Conservation (phyloP, 345 rosid species). For the Lenwebbia sp. region DNA sequence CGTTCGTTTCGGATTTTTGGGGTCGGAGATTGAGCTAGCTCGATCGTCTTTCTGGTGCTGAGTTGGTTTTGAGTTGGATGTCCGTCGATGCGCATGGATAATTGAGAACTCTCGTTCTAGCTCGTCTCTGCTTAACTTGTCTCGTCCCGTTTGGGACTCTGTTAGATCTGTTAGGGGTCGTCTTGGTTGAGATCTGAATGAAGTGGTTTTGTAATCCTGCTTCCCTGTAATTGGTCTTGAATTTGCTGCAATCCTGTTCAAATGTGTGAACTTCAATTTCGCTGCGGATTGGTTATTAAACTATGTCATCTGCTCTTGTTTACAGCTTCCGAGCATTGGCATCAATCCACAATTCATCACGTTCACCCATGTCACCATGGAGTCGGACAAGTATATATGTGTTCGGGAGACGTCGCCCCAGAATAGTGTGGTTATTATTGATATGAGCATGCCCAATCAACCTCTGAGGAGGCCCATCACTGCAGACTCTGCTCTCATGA, state of each 20-base stretch:
- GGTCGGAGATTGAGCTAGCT: neutral
- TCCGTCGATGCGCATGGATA: neutral
- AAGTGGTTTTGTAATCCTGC: neutral
- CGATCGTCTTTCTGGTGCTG: neutral
- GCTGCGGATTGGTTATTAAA: neutral
- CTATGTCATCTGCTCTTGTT: neutral
- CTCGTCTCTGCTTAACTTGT: neutral
- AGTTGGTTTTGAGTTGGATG: neutral
- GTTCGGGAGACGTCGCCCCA: conserved; percentile 86
- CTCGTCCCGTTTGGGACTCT: neutral
- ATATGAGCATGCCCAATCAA: conserved; percentile 80
- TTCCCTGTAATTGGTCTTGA: too few species aligned
- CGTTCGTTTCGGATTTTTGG: neutral
- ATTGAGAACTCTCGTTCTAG: neutral
- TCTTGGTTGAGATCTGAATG: neutral
- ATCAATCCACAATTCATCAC: conserved; percentile 71
- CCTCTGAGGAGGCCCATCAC: conserved; percentile 79
- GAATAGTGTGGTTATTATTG: conserved; percentile 70
- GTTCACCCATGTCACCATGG: conserved; percentile 79
- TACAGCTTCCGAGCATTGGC: conserved; percentile 68
- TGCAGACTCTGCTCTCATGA: conserved; percentile 79
- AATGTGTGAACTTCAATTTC: neutral
- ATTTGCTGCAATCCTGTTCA: neutral
- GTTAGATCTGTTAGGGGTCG: neutral
- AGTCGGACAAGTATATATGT: conserved; percentile 80